Conservation (phyloP, 2,329 filamentous ascomycete species). For the Dendrostoma leiphaemia region DNA sequence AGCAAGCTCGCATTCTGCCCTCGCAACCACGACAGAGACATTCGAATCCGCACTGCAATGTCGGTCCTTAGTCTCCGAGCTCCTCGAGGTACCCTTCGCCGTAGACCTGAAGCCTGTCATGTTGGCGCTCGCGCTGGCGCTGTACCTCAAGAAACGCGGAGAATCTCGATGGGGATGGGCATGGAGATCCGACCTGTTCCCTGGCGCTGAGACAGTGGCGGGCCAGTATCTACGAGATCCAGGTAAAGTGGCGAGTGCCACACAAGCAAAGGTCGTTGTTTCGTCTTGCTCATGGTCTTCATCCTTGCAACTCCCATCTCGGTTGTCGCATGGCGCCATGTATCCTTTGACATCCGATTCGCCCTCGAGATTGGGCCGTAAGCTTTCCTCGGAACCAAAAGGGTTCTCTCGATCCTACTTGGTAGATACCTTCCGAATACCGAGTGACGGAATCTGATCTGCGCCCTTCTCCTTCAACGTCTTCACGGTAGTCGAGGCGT, state of each 20-base stretch:
- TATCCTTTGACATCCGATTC: too few relatives aligned
- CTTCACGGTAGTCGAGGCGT: not conserved
- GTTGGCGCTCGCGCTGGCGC: not conserved
- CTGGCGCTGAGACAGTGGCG: not conserved
- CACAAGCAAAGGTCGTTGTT: not conserved
- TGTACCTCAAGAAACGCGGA: not conserved
- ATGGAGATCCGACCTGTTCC: not conserved
- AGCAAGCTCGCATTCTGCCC: conserved; percentile 6
- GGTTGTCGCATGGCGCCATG: not conserved
- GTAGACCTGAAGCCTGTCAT: too few relatives aligned
- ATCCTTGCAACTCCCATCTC: not conserved
- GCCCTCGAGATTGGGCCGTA: not conserved
- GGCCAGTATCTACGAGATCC: not conserved
- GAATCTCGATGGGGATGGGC: not conserved
- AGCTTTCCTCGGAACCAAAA: not conserved
- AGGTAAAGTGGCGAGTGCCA: not conserved
- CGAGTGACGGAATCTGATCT: not conserved
- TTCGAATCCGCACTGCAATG: not conserved
- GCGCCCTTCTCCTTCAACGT: not conserved
- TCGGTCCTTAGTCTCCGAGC: not conserved
- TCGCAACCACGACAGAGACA: conserved; percentile 8
- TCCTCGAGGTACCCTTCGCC: not conserved
- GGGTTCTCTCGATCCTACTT: conserved; percentile 9
- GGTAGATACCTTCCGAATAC: not conserved
- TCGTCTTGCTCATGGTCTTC: not conserved